Evolutionary conservation across 2,329 filamentous ascomycete genomes (phyloP).

Genomic region (Arachnomyces sp.): DNA sequence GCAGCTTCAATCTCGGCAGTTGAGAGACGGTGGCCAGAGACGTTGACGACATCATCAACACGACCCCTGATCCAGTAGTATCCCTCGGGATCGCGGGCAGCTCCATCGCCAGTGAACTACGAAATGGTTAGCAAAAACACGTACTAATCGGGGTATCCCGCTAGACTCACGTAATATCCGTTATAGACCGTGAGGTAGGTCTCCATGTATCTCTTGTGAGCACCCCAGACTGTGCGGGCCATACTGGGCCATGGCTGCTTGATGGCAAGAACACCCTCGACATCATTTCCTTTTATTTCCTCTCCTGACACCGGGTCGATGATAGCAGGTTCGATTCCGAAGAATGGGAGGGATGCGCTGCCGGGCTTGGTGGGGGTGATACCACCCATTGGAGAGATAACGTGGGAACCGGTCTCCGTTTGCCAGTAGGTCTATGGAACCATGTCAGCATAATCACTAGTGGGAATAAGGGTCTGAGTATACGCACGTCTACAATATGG

Average conservation of each 20-base stretch:
- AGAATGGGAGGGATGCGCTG: slow-evolving; percentile 92
- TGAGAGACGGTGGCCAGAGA: slow-evolving; percentile 89
- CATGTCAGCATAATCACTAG: slow-evolving; percentile 9
- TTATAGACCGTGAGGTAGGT: slow-evolving; percentile 97
- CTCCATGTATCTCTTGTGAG: slow-evolving; percentile 97
- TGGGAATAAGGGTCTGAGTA: too few species aligned
- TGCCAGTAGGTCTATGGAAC: slow-evolving; percentile 87
- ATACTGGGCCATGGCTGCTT: slow-evolving; percentile 98
- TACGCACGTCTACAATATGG: slow-evolving; percentile 84
- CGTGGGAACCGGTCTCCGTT: slow-evolving; percentile 94
- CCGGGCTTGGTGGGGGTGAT: slow-evolving; percentile 95
- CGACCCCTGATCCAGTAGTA: slow-evolving; percentile 99
- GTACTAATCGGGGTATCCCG: not conserved
- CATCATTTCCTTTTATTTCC: slow-evolving; percentile 89
- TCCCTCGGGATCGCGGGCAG: slow-evolving; percentile 90
- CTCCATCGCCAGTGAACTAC: slow-evolving; percentile 62
- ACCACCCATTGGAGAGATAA: slow-evolving; percentile 87
- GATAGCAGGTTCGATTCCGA: slow-evolving; percentile 94
- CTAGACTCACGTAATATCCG: slow-evolving; percentile 80
- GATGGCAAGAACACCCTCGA: slow-evolving; percentile 92
- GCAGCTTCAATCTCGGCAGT: slow-evolving; percentile 98
- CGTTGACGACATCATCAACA: slow-evolving; percentile 97
- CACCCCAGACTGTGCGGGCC: slow-evolving; percentile 94
- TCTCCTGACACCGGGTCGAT: slow-evolving; percentile 93
- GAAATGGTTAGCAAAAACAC: slow-evolving; percentile 8